These are phyloP conservation scores for Dendrocalamus sinicus DNA, from an alignment of 176 grass and related monocot genomes.

Conservation along the genomic window DNA sequence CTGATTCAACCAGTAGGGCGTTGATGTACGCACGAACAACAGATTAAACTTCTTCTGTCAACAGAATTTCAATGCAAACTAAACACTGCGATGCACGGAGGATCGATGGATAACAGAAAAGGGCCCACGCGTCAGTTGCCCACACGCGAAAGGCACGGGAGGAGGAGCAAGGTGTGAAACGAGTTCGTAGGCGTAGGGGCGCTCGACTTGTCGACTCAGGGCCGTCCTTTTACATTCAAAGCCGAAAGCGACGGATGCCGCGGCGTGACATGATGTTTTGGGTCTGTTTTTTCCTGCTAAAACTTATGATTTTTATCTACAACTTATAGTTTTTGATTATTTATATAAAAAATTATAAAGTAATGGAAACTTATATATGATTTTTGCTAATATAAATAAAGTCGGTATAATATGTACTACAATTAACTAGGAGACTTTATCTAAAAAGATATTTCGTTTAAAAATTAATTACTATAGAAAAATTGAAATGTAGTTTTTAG, in stretches of 20 bases:
- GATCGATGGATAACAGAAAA: background rate
- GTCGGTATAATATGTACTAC: too few relatives aligned
- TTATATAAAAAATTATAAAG: too few relatives aligned
- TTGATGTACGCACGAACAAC: too few relatives aligned
- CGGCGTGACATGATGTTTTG: background rate
- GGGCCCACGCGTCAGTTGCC: background rate
- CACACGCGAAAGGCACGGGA: background rate
- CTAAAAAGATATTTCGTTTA: too few relatives aligned
- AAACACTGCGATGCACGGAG: background rate
- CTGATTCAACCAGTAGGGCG: too few relatives aligned
- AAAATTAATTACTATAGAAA: too few relatives aligned
- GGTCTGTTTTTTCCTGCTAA: too few relatives aligned
- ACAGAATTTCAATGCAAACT: slow-evolving; percentile 28
- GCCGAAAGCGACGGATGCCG: slow-evolving; percentile 1
- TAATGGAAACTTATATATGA: too few relatives aligned
- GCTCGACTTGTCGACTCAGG: background rate
- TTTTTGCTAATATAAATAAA: too few relatives aligned
- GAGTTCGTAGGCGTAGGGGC: background rate
- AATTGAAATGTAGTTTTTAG: too few relatives aligned
- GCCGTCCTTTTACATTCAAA: background rate
- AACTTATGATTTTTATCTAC: too few relatives aligned
- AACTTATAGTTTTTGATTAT: accelerated
- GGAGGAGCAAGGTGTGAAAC: slow-evolving; percentile 25
- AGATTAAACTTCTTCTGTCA: background rate
- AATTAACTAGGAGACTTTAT: too few relatives aligned